Conservation (phyloP, 305 asterid species). For the Fraxinus baroniana region DNA sequence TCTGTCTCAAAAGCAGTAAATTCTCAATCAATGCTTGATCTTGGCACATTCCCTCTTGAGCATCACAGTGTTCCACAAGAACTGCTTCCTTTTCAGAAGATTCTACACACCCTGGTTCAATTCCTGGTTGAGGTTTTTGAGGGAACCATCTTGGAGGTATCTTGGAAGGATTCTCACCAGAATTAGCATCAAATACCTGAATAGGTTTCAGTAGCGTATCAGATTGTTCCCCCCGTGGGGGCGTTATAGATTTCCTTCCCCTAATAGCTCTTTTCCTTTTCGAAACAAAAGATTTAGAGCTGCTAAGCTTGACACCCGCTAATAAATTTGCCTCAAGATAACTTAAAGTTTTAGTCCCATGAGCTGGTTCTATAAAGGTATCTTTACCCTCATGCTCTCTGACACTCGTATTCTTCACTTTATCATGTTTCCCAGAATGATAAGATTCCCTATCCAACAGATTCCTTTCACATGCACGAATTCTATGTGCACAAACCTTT, state of each 20-base stretch:
- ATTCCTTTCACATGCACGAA: conserved; percentile 65
- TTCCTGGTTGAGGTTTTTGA: conserved; percentile 22
- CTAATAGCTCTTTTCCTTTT: conserved; percentile 61
- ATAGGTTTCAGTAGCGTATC: conserved; percentile 22
- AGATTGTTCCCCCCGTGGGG: conserved; percentile 30
- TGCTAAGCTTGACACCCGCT: conserved; percentile 29
- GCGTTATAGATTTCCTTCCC: conserved; percentile 26
- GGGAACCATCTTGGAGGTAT: conserved; percentile 23
- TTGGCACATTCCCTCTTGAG: conserved; percentile 16
- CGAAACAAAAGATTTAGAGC: conserved; percentile 33
- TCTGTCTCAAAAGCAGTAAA: conserved; percentile 20
- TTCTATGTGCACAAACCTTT: conserved; percentile 78
- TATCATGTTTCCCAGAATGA: conserved; percentile 33
- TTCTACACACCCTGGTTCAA: conserved; percentile 19
- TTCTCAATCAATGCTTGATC: conserved; percentile 27
- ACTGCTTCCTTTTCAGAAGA: conserved; percentile 29
- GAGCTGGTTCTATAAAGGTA: conserved; percentile 18
- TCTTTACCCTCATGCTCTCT: conserved; percentile 21
- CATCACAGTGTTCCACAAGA: conserved; percentile 27
- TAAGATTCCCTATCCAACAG: conserved; percentile 33
- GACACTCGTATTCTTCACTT: conserved; percentile 17
- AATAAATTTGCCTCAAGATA: conserved; percentile 36
- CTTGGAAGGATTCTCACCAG: conserved; percentile 27
- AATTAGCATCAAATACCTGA: conserved; percentile 27
- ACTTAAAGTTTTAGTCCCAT: conserved; percentile 22